Evolutionary conservation across 2,329 filamentous ascomycete genomes (phyloP), one percentile per base, ranked within the genome.

Genomic region (Lomentospora prolificans): DNA sequence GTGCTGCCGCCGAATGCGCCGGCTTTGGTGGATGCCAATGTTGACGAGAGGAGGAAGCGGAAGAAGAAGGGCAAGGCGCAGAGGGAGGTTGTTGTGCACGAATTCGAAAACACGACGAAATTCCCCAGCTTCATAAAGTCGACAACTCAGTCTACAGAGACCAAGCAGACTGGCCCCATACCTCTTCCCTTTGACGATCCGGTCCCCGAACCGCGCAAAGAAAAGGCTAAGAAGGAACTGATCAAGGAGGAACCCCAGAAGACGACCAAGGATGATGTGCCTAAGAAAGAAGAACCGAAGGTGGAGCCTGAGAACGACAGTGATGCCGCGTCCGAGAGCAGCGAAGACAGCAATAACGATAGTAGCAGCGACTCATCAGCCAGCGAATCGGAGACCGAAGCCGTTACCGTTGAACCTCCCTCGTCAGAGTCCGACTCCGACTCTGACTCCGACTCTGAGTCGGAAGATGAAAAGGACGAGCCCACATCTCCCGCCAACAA

Each of bases 41-140:
- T 67, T 19, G 67, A 72, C n/a, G 66, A 70, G 12, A 74, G 75
- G 59, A 76, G 77, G 61, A 83, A 80, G 61, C 84, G 82, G 62
- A 82, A 80, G 66, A 80, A 77, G 58, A 80, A 82, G 62, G 77
- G 78, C 50, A 76, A 67, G 55, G 66, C 64, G 54, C 59, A 62
- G 10, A 68, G 75, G 12, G 81, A 87, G 58, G 77, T 85, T 1
- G 75, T 89, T 3, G 79, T 97, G 3, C 91, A 97, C 69, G 94
- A 99, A 66, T 97, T 96, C 66, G 82, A 87, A 62, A 90, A 90
- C 67, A 90, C 87, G 6, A 84, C 82, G 36, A 92, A 90, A 63
- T 86, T 90, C 60, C 89, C 90, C 0, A 87, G 81, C 3, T 96
- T 96, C 66, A 70, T 96, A 57, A 89, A 89, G 66, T 25, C 41